These are phyloP conservation scores for Diutina ranongensis DNA, from an alignment of 1,139 yeast genomes.

Conservation along the genomic window DNA sequence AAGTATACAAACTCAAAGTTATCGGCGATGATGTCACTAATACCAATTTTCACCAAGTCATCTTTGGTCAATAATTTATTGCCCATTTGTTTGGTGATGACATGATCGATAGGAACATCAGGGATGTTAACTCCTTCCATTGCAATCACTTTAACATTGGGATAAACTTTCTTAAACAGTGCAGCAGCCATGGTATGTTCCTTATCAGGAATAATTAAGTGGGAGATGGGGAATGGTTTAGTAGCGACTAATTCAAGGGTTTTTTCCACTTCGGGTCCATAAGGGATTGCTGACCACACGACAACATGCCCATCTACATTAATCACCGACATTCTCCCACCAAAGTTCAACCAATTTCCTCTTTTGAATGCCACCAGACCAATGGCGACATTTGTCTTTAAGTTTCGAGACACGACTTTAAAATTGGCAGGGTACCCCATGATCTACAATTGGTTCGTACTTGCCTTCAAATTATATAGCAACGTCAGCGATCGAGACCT, in stretches of 20 bases:
- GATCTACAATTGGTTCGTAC: too few relatives aligned
- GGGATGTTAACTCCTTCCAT: slow-evolving; percentile 25
- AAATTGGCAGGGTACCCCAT: slow-evolving; percentile 28
- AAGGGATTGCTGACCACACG: slow-evolving; percentile 56
- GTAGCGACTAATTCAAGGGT: slow-evolving; percentile 26
- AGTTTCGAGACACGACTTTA: slow-evolving; percentile 31
- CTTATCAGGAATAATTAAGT: slow-evolving; percentile 39
- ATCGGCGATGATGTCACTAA: slow-evolving; percentile 18
- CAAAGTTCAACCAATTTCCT: slow-evolving; percentile 34
- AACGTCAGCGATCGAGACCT: too few relatives aligned
- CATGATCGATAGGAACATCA: slow-evolving; percentile 12
- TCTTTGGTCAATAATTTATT: slow-evolving; percentile 15
- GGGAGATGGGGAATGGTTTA: slow-evolving; percentile 10
- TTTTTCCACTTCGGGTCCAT: slow-evolving; percentile 31
- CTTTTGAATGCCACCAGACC: slow-evolving; percentile 40
- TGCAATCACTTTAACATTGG: slow-evolving; percentile 39
- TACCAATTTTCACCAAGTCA: slow-evolving; percentile 17
- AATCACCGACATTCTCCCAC: slow-evolving; percentile 48
- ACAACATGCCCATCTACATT: slow-evolving; percentile 27
- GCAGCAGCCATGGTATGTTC: slow-evolving; percentile 49
- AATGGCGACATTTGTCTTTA: slow-evolving; percentile 33
- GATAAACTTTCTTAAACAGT: slow-evolving; percentile 37
- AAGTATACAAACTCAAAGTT: slow-evolving; percentile 45
- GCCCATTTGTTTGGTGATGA: slow-evolving; percentile 12
- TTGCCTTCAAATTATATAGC: too few relatives aligned